A percentile compares a stretch with the other conserved stretches of the same genome.
phyloP scores from a whole-genome alignment of 768 basidiomycete genomes.

The Suillus discolor region DNA sequence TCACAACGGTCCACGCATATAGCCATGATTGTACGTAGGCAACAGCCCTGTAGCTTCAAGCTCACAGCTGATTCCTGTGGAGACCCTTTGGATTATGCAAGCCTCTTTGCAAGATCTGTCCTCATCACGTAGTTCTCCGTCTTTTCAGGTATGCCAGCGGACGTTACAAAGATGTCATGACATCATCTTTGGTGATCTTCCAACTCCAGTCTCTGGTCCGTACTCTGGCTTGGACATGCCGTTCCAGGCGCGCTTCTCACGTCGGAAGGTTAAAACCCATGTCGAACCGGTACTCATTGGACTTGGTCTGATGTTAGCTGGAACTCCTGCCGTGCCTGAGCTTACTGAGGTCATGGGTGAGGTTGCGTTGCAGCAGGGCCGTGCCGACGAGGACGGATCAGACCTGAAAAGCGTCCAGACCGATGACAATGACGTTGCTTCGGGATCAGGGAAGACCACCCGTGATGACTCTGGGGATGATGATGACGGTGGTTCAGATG shows the following conservation, averaged over 20 bases:
- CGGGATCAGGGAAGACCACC: conserved; percentile 22
- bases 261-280: conserved; percentile 72
- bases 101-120: conserved; percentile 84
- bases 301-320: conserved; percentile 79
- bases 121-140: conserved; percentile 54
- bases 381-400: conserved; percentile 62
- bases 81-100: conserved; percentile 99
- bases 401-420: conserved; percentile 52
- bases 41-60: conserved; percentile 19
- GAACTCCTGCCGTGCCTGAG: conserved; percentile 72
- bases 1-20: conserved; percentile 93
- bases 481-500: conserved; percentile 48
- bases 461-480: conserved; percentile 32
- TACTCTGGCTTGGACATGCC: conserved; percentile 64
- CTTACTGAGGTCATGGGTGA: conserved; percentile 76
- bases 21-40: conserved; percentile 83
- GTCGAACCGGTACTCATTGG: conserved; percentile 81
- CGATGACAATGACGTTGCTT: conserved; percentile 45
- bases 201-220: conserved; percentile 63
- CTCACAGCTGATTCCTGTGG: conserved; percentile 12
- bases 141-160: conserved; percentile 91
- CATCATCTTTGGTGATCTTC: conserved; percentile 91
- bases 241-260: conserved; percentile 48
- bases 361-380: conserved; percentile 89
- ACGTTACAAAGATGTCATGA: conserved; percentile 91